Base-by-base conservation (phyloP, 768 basidiomycete genomes). In the Leccinellum luteum region DNA sequence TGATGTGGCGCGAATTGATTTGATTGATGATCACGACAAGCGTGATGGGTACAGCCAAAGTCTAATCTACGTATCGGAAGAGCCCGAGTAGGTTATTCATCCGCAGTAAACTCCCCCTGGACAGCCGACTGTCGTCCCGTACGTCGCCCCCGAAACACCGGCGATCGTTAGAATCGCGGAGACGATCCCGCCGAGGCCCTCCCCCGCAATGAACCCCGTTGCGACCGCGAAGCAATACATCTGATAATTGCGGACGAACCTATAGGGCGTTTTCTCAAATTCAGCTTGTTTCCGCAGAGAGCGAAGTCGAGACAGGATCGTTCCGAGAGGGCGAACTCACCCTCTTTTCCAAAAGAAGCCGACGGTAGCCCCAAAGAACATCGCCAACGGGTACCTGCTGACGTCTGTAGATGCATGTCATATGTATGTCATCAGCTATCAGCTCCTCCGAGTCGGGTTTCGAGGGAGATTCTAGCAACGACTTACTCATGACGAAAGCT, bases 141-240 rank as follows among this genome's bases (percentile, higher is more conserved):
- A 63, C 41, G 56, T 58, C 12, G 61, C 54, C 1, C 71, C 73
- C 0, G 66, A 60, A 19, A 70, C 67, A 14, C 66, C 70, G 7
- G 61, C 66, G 27, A 72, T 74, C 48, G 69, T 66, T 32, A 74
- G 31, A 32, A 70, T 61, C 1, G 73, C 71, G 19, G 66, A 71
- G 5, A 70, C 66, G n/a, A 73, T 73, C 13, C 73, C 73, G 2
- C 74, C 76, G 6, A 75, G 62, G 41, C 76, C 76, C 48, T 76
- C 76, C 12, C 76, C 76, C 12, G 76, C 75, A 32, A 78, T 69
- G 59, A 75, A 70, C 30, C 75, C 76, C 13, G 77, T 72, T 25
- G 76, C 74, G 19, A 77, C 44, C 14, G 75, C 69, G 50, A 72
- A 78, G 21, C 69, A 72, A 56, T 72, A 74, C 66, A 45, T 54